These are phyloP conservation scores for Ustilago bromivora DNA, from an alignment of 1,284 basidiomycete species.

Conservation along the genomic window DNA sequence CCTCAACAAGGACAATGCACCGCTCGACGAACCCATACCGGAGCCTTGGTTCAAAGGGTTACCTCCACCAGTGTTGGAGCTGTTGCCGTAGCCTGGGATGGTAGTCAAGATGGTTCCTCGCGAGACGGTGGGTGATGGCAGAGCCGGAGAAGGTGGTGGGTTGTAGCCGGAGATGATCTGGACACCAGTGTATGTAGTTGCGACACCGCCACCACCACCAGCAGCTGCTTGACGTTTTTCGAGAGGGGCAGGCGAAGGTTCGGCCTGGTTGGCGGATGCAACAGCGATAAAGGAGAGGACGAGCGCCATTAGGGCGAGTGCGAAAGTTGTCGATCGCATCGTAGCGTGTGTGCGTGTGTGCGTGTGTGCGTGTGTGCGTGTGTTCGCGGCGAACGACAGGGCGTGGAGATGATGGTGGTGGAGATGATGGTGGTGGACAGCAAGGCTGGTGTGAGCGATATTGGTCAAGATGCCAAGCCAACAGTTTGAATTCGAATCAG, in stretches of 20 bases:
- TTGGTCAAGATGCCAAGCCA: constrained; percentile 4
- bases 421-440: neutral
- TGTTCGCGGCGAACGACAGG: neutral
- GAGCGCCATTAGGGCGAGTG: constrained; percentile 37
- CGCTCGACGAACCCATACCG: constrained; percentile 27
- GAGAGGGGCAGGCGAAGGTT: neutral
- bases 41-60: constrained; percentile 30
- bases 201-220: constrained; percentile 55
- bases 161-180: constrained; percentile 60
- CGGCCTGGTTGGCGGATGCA: constrained; percentile 21
- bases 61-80: constrained; percentile 15
- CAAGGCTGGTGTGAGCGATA: neutral
- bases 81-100: constrained; percentile 56
- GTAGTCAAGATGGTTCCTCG: constrained; percentile 52
- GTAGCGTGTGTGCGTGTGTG: neutral
- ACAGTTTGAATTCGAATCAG: neutral
- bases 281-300: constrained; percentile 36
- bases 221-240: constrained; percentile 46
- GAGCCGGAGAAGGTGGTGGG: constrained; percentile 32
- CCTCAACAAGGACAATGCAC: constrained; percentile 32
- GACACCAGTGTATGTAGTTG: constrained; percentile 47
- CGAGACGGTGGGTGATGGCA: constrained; percentile 39
- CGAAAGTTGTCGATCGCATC: constrained; percentile 33
- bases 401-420: neutral
- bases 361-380: too few relatives aligned